phyloP scores from a whole-genome alignment of 768 basidiomycete genomes.

The Chalciporus chontae region DNA sequence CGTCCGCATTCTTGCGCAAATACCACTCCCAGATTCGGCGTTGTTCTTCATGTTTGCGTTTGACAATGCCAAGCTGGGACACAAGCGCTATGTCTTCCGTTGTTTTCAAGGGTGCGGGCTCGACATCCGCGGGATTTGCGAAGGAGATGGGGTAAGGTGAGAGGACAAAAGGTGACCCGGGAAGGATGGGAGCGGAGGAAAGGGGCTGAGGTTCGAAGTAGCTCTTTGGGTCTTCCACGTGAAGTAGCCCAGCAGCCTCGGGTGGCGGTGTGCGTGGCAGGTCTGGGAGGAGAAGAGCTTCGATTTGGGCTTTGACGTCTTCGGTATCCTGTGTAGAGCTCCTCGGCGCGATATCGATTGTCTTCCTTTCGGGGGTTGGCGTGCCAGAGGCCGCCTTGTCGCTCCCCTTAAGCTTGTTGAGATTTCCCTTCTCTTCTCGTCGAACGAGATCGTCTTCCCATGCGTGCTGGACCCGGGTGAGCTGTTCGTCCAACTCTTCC shows the following conservation, averaged over 20 bases:
- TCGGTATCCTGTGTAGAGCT: slow-evolving; percentile 31
- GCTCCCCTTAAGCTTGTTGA: slow-evolving; percentile 12
- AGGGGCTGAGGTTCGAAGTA: slow-evolving; percentile 43
- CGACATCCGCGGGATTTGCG: slow-evolving; percentile 32
- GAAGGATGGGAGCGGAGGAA: slow-evolving; percentile 25
- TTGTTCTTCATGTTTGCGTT: slow-evolving; percentile 83
- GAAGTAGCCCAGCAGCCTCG: slow-evolving; percentile 23
- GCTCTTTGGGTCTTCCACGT: slow-evolving; percentile 31
- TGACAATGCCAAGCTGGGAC: slow-evolving; percentile 64
- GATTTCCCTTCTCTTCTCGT: slow-evolving; percentile 60
- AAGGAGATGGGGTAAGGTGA: slow-evolving; percentile 29
- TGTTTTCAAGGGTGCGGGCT: slow-evolving; percentile 51
- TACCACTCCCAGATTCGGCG: slow-evolving; percentile 96
- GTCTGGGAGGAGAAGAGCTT: slow-evolving; percentile 41
- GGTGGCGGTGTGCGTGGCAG: slow-evolving; percentile 39
- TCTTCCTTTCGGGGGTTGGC: slow-evolving; percentile 28
- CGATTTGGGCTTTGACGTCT: slow-evolving; percentile 68
- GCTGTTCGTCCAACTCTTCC: slow-evolving; percentile 81
- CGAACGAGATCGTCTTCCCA: slow-evolving; percentile 88
- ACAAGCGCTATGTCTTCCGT: slow-evolving; percentile 69
- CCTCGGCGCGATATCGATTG: slow-evolving; percentile 2
- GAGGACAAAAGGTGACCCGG: slow-evolving; percentile 30
- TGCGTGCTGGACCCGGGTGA: slow-evolving; percentile 63
- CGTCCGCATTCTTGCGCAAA: slow-evolving; percentile 77
- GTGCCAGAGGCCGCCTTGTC: slow-evolving; percentile 23